Base-by-base conservation (phyloP, 371 early-diverging fungal species). In the Funneliformis caledonium region DNA sequence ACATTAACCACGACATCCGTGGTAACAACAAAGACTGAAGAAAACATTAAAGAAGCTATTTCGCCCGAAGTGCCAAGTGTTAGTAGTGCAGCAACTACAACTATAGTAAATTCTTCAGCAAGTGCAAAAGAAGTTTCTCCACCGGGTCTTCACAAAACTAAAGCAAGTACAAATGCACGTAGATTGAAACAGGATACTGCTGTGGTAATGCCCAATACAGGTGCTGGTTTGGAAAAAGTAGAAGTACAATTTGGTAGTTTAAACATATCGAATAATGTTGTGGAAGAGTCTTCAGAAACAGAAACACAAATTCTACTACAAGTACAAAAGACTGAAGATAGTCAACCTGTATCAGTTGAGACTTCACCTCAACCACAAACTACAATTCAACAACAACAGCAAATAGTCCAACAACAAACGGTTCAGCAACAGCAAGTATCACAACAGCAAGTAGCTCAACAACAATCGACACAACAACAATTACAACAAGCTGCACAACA, bases 211-310 rank as follows among this genome's bases (percentile, higher is more conserved):
- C 96, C 96, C 6, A 87, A 87, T 45, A 89, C 89, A 60, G 87
- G 88, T 43, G 83, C 92, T n/a, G 84, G 88, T 26, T 83, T 94
- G 11, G 90, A 91, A 69, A 85, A 92, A 60, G 89, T 94, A 42
- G 94, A 92, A 76, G 91, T 92, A 72, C 95, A 93, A 83, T 97
- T 94, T 88, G 97, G 93, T 45, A 94, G 92, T 84, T 86, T 93
- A 83, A 90, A 88, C 73, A 88, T 96, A 81, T 91, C 89, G 26
- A 87, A 88, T 56, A 84, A 81, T 22, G 79, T 82, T 52, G 86
- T 85, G 48, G 84, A 84, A 42, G 83, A 84, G 0, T 62, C 80
- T 3, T 43, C 83, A 70, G 73, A 81, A 76, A 69, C 88, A 45
- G 75, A 83, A 22, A 52, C 85, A 52, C 81, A 82, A 69, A 47